A percentile compares a stretch with the other conserved stretches of the same genome.
Conservation (phyloP, 73 alveolate species). For the Loxodes magnus region DNA sequence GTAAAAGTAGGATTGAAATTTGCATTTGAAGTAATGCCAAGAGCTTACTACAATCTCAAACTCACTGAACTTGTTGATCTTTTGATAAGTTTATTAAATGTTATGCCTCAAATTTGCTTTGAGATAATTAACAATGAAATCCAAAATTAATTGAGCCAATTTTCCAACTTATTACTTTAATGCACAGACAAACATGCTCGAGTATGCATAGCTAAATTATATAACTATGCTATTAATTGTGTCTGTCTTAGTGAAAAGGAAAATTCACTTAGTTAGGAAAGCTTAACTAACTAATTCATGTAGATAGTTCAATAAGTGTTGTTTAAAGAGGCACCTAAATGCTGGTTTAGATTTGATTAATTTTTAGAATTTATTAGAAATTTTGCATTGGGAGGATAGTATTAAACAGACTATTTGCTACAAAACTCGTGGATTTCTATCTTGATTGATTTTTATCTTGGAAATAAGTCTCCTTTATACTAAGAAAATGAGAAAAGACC, state of each 20-base stretch:
- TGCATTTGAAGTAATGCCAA: neutral
- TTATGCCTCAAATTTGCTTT: too few relatives aligned
- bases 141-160: too few relatives aligned
- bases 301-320: too few relatives aligned
- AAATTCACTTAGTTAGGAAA: too few relatives aligned
- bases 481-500: conserved; percentile 2
- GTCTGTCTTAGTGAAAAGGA: too few relatives aligned
- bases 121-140: too few relatives aligned
- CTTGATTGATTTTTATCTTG: conserved; percentile 43
- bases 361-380: conserved; percentile 40
- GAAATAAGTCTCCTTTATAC: conserved; percentile 28
- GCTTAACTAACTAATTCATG: too few relatives aligned
- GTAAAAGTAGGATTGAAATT: neutral
- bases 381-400: conserved; percentile 20
- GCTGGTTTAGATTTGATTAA: conserved; percentile 63
- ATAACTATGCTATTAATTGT: too few relatives aligned
- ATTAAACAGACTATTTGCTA: conserved; percentile 9
- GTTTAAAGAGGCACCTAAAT: conserved; percentile 43
- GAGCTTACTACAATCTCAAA: neutral
- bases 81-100: too few relatives aligned
- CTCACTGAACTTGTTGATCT: conserved; percentile 9
- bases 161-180: too few relatives aligned
- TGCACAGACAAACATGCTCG: too few relatives aligned
- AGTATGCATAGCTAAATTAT: too few relatives aligned
- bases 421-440: conserved; percentile 17